Conservation (phyloP, 2,329 filamentous ascomycete species). For the Fusarium mexicanum region DNA sequence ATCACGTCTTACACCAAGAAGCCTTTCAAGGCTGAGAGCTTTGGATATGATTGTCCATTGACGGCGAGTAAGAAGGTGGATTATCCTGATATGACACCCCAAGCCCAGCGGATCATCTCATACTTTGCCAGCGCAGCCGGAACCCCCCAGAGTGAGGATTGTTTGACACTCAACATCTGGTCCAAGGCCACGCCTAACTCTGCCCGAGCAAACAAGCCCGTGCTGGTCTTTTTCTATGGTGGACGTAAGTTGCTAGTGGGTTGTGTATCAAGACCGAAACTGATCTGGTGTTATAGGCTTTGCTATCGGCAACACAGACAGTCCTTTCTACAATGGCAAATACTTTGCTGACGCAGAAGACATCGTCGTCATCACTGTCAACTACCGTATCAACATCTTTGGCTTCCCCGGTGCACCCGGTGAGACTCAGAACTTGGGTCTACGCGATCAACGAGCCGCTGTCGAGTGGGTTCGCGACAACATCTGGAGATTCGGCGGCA, state of each 20-base stretch:
- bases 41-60: slow-evolving; percentile 35
- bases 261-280: neutral
- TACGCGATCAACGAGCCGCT: slow-evolving; percentile 45
- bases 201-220: slow-evolving; percentile 25
- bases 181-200: slow-evolving; percentile 32
- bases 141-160: slow-evolving; percentile 35
- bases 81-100: slow-evolving; percentile 32
- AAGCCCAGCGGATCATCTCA: slow-evolving; percentile 31
- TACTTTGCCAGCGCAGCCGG: slow-evolving; percentile 35
- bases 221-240: slow-evolving; percentile 38
- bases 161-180: slow-evolving; percentile 38
- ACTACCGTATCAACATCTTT: slow-evolving; percentile 57
- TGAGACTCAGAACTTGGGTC: slow-evolving; percentile 38
- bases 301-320: slow-evolving; percentile 50
- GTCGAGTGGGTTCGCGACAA: slow-evolving; percentile 49
- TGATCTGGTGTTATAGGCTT: slow-evolving; percentile 42
- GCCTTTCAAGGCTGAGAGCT: slow-evolving; percentile 15
- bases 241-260: slow-evolving; percentile 7
- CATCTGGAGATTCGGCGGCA: slow-evolving; percentile 44
- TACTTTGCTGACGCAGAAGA: slow-evolving; percentile 55
- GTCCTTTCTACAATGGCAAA: slow-evolving; percentile 54
- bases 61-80: slow-evolving; percentile 26
- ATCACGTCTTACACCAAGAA: slow-evolving; percentile 21
- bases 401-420: slow-evolving; percentile 51
- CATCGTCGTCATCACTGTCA: slow-evolving; percentile 57